These are phyloP conservation scores for Pluteus cervinus DNA, from an alignment of 768 basidiomycete species.

Conservation along the genomic window DNA sequence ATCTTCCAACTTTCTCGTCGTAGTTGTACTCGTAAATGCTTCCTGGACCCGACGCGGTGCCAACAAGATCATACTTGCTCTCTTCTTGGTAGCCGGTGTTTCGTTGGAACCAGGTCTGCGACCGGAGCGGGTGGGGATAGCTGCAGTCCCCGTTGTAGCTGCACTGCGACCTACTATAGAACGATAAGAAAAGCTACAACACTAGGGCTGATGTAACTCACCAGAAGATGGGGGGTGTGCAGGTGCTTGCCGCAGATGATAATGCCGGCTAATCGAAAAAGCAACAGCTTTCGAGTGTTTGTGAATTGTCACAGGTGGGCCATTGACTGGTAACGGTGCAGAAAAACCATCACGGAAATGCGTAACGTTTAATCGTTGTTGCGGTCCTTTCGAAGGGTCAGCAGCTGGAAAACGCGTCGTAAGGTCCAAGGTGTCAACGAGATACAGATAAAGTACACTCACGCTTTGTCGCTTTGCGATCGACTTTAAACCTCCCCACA, in stretches of 20 bases:
- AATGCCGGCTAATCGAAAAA: slow-evolving; percentile 72
- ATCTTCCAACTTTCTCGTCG: slow-evolving; percentile 60
- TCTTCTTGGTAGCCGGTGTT: slow-evolving; percentile 18
- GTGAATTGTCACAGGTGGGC: slow-evolving; percentile 67
- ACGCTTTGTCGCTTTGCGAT: slow-evolving; percentile 37
- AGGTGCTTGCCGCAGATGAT: slow-evolving; percentile 22
- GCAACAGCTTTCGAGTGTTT: slow-evolving; percentile 77
- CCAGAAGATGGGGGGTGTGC: too few relatives aligned
- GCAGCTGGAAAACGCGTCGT: slow-evolving; percentile 23
- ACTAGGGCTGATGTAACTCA: too few relatives aligned
- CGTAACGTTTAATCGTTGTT: slow-evolving; percentile 62
- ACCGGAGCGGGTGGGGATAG: too few relatives aligned
- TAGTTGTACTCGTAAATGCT: slow-evolving; percentile 70
- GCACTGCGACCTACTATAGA: too few relatives aligned
- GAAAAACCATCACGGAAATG: slow-evolving; percentile 42
- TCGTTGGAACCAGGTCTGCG: slow-evolving; percentile 18
- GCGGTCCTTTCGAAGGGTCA: slow-evolving; percentile 51
- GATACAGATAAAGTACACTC: slow-evolving; percentile 13
- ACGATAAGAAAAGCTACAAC: too few relatives aligned
- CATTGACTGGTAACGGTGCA: slow-evolving; percentile 31
- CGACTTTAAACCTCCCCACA: slow-evolving; percentile 61
- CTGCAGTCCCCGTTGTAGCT: too few relatives aligned
- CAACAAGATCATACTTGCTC: slow-evolving; percentile 52
- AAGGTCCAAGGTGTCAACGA: slow-evolving; percentile 1
- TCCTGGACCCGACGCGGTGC: slow-evolving; percentile 74